A percentile compares a stretch with the other conserved stretches of the same genome.
Evolutionary conservation across 257 asterid genomes (phyloP).

Genomic region (Primulina eburnea): DNA sequence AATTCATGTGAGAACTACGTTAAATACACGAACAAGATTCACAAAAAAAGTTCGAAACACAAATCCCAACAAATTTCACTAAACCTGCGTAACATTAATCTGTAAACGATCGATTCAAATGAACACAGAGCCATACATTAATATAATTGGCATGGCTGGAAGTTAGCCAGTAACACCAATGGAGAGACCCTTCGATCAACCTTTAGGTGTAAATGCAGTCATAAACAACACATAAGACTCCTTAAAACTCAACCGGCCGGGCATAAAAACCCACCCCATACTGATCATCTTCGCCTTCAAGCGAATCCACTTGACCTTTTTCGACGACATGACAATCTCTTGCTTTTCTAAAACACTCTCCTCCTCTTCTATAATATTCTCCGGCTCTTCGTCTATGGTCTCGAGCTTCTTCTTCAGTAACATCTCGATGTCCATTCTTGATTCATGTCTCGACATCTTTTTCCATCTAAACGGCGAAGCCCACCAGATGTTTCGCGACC

Average conservation of each 20-base stretch:
- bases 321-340: neutral
- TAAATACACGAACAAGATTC: neutral
- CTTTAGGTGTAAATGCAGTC: neutral
- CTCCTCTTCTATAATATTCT: neutral
- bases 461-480: neutral
- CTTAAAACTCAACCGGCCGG: neutral
- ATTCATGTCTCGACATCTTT: neutral
- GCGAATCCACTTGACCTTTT: neutral
- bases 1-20: neutral
- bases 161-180: neutral
- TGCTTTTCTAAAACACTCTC: neutral
- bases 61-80: no score
- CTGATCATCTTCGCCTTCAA: neutral
- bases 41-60: neutral
- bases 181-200: neutral
- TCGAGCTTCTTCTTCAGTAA: neutral
- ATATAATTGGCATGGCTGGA: neutral
- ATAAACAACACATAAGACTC: neutral
- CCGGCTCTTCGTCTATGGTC: neutral
- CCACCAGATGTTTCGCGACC: neutral
- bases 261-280: neutral
- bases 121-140: neutral
- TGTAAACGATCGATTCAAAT: neutral
- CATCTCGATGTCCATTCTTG: neutral
- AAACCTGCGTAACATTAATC: neutral